These are phyloP conservation scores for Fraxinus nigra DNA, from an alignment of 305 asterid species.

Conservation along the genomic window DNA sequence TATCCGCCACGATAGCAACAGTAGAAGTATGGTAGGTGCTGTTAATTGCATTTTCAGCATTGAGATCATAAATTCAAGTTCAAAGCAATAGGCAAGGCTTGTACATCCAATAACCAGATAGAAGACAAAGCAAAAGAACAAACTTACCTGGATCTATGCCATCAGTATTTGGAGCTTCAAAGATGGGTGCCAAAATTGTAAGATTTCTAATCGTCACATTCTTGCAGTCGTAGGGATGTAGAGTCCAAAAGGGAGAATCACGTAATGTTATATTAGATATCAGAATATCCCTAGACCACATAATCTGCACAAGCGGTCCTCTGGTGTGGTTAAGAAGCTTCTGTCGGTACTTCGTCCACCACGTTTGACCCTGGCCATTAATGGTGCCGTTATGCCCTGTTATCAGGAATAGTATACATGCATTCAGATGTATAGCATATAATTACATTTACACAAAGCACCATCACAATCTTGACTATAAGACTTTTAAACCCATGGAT, in stretches of 20 bases:
- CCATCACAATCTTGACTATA: background rate
- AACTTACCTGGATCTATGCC: background rate
- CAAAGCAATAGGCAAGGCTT: background rate
- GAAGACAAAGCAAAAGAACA: background rate
- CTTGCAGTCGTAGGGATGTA: background rate
- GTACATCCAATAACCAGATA: background rate
- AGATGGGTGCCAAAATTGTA: background rate
- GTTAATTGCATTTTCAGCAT: background rate
- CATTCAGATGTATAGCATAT: background rate
- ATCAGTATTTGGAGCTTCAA: background rate
- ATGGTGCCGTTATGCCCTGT: background rate
- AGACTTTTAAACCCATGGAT: background rate
- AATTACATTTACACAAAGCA: background rate
- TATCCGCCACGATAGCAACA: background rate
- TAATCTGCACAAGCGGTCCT: background rate
- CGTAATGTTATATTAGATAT: background rate
- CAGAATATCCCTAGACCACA: background rate
- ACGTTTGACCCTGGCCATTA: background rate
- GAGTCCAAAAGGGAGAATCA: background rate
- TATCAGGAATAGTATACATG: background rate
- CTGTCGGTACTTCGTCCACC: background rate
- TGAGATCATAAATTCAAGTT: background rate
- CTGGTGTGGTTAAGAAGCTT: background rate
- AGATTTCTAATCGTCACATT: background rate
- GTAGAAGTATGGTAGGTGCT: background rate